These are phyloP conservation scores for Apiospora phragmitis DNA, from an alignment of 2,329 filamentous ascomycete species.

Conservation along the genomic window DNA sequence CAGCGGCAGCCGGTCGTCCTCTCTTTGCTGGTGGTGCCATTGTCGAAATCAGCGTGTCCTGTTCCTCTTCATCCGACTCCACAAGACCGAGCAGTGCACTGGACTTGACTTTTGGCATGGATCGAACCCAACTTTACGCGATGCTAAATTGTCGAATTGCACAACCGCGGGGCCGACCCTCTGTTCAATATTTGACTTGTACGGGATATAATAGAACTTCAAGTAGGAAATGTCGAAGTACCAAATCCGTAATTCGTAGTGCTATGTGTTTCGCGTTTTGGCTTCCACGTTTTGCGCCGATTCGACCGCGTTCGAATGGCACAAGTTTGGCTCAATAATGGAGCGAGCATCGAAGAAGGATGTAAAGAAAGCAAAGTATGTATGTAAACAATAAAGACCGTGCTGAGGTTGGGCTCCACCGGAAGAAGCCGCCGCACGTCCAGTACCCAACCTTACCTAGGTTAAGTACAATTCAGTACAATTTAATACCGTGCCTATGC, in stretches of 20 bases:
- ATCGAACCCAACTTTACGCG: constrained; percentile 12
- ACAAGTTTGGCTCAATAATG: neutral
- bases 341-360: neutral
- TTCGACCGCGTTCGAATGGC: neutral
- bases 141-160: neutral
- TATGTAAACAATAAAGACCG: constrained; percentile 6
- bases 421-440: neutral
- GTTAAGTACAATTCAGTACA: too few species aligned
- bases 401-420: neutral
- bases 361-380: neutral
- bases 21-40: constrained; percentile 50
- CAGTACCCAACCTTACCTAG: neutral
- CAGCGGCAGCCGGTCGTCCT: constrained; percentile 38
- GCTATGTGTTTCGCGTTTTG: neutral
- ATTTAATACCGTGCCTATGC: neutral
- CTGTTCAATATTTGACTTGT: neutral
- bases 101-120: constrained; percentile 22
- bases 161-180: neutral
- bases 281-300: neutral
- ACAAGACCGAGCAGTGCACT: constrained; percentile 23
- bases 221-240: neutral
- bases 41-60: neutral
- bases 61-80: constrained; percentile 25
- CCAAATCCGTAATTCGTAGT: neutral
- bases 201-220: neutral